Base-by-base conservation (phyloP, 2,329 filamentous ascomycete genomes). In the Colletotrichum liaoningense region DNA sequence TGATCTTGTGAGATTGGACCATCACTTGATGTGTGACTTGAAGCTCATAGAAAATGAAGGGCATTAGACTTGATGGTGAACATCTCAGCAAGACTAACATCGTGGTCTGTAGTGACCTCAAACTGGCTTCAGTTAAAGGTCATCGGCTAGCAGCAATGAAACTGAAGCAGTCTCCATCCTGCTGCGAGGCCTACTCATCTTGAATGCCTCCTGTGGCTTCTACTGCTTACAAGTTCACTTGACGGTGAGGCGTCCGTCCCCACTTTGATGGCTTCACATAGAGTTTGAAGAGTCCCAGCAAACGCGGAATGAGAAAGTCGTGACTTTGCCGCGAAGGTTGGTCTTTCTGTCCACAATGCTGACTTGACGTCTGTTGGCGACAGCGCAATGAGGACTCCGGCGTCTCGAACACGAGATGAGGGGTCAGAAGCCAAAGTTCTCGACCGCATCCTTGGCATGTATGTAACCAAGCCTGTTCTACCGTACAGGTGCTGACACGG, bases 401-500 rank as follows among this genome's bases (percentile, higher is more conserved):
- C 5, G 19, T 11, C 8, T 11, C 7, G 7, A 22, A 49, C 42
- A 49, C 42, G 19, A n/a, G 19, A 49, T 49, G 42, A 49, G 42
- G 42, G 42, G 42, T 49, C 8, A n/a, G 16, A 57, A 26, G 28
- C 65, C 22, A 69, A 24, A 62, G 42, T 28, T 54, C 46, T 24
- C 24, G 26, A 38, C 46, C 19, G 35, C 60, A 33, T 52, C 14
- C 56, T 73, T 71, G 71, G 67, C 55, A 73, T 65, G 70, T 67
- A 73, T 65, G 70, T 67, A 55, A 59, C 24, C 70, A 63, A 24
- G 9, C 59, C 33, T 49, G 24, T 70, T 70, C 46, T 12, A 55
- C 33, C 19, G 49, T n/a, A 22, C 22, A 24, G 58, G 14, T 56
- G 59, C 59, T 46, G 55, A 28, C 30, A 35, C 42, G 30, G 49